Evolutionary conservation across 2,329 filamentous ascomycete species (phyloP), one percentile per base, ranked within the genome.

Genomic region (Clonostachys rhizophaga): DNA sequence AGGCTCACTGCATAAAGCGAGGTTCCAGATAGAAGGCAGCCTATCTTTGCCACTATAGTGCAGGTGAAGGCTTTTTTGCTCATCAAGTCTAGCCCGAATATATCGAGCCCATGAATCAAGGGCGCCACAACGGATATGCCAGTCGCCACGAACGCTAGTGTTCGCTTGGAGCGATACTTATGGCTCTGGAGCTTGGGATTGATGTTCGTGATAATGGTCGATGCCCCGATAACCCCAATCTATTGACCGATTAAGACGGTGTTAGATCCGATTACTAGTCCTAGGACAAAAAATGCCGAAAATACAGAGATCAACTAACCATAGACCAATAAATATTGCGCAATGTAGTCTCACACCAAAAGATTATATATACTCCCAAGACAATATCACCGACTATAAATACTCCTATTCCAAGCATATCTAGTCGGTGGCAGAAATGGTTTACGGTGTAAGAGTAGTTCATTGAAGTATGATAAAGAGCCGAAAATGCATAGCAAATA

Each of bases 381-480:
- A 69, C 50, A 41, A 72, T 69, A 34, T 57, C 60, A 3, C 66
- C 67, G n/a, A 68, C 45, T 33, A 64, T 71, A 40, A 67, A 72
- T 71, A 16, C n/a, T n/a, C n/a, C n/a, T n/a, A n/a, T n/a, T n/a
- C 62, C 65, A 2, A 61, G 50, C 47, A 64, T 69, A 49, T 72
- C 69, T 9, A 68, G 45, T 7, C 63, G 56, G 13, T 69, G 52
- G 64, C 67, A 71, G 8, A 66, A 50, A n/a, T 60, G 53, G 16
- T 60, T 59, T n/a, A 62, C 52, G 14, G 53, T 46, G 34, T 57
- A 44, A 14, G 68, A 72, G 52, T 72, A 68, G 53, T 62, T 66
- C 46, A 68, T 54, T 40, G 71, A 50, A 4, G 65, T 64, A 49
- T 72, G 68, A 47, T 70, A 72, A 2, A 57, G 46, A 11, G 68